A percentile compares a stretch with the other conserved stretches of the same genome.
Evolutionary conservation across 257 asterid species (phyloP).

Genomic region (Fraxinus anomala): DNA sequence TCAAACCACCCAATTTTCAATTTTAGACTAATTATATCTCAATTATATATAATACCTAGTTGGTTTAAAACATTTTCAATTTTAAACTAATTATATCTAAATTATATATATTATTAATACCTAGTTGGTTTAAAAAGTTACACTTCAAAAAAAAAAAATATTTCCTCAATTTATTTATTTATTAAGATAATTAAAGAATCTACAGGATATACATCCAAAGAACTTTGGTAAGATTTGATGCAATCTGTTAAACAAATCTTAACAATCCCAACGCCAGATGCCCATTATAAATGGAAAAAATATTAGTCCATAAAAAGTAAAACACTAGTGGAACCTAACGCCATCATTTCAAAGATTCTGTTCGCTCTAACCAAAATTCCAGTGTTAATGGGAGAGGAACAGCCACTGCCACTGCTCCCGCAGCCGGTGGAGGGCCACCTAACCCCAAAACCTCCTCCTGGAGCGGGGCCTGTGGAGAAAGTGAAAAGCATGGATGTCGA

Average conservation of each 20-base stretch:
- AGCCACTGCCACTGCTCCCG: constrained; percentile 8
- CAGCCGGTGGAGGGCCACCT: constrained; percentile 14
- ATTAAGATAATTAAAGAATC: neutral
- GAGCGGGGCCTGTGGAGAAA: constrained; percentile 27
- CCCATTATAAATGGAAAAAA: neutral
- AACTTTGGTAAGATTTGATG: neutral
- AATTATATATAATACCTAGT: too few relatives aligned
- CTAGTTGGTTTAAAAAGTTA: neutral
- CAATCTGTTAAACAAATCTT: neutral
- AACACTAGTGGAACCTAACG: neutral
- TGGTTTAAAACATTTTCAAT: neutral
- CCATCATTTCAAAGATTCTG: neutral
- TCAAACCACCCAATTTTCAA: neutral
- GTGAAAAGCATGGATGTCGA: constrained; percentile 39
- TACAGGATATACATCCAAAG: neutral
- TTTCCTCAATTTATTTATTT: neutral
- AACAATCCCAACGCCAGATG: neutral
- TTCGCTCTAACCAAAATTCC: neutral
- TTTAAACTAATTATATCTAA: neutral
- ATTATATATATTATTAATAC: too few relatives aligned
- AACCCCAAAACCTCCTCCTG: constrained; percentile 24
- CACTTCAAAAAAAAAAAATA: neutral
- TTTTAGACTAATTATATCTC: neutral
- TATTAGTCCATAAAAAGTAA: neutral
- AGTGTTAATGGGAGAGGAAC: constrained; percentile 41